Evolutionary conservation across 2,329 filamentous ascomycete genomes (phyloP), one percentile per base, ranked within the genome.

Genomic region (Delphinella strobiligena): DNA sequence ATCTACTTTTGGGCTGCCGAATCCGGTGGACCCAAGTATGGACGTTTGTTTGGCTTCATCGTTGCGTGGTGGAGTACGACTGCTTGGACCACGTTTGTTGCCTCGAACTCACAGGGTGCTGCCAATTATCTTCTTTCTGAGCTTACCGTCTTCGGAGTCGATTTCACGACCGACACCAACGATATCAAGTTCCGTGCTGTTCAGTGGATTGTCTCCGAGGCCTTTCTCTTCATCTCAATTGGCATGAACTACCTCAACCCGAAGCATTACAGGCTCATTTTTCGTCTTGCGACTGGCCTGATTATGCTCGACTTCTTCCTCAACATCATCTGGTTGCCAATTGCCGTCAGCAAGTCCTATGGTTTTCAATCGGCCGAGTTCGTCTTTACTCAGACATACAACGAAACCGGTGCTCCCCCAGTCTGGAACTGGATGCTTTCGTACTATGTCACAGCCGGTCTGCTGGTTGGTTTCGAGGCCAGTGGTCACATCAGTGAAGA

Each of bases 61-160:
- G 73, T 75, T n/a, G 73, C 73, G 0, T 77, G 72, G 73, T 77
- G 73, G 73, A 72, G 68, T 48, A 75, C 71, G 1, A 76, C 72
- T 0, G 73, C 74, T 1, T 77, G 73, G 73, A 77, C 73, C 2
- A 76, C 59, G 4, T 62, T 62, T 40, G 49, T 56, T 24, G 52
- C 59, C 16, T 54, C 50, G 38, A 52, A 55, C 34, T 55, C 49
- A 31, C 59, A 61, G 40, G 56, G 57, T 15, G 51, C 59, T 1
- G 58, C 59, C 34, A 62, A 62, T 45, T 62, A 59, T 34, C 49
- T 62, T 17, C 51, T 62, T 7, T 61, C 58, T 11, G 73, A 77
- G 61, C 66, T 75, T 31, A 68, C 66, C 0, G 71, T 77, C 2
- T 77, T 76, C 49, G 59, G 71, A 3, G 52, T 74, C 4, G 61